phyloP scores from a whole-genome alignment of 2,329 filamentous ascomycete species.

The Teratosphaeria viscida region DNA sequence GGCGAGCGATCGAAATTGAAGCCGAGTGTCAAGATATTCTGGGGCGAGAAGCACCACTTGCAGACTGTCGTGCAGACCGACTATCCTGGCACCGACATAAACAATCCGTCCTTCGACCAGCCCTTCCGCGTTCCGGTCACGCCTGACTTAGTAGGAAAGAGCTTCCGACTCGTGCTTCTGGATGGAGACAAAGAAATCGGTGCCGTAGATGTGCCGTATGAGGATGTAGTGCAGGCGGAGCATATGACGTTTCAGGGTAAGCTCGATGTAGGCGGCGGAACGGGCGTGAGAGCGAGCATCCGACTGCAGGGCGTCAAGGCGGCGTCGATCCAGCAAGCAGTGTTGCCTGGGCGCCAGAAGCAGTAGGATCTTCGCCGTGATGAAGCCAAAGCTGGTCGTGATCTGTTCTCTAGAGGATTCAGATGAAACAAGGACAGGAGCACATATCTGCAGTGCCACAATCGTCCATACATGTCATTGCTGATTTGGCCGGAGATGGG shows the following conservation, averaged over 20 bases:
- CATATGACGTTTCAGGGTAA: conserved; percentile 22
- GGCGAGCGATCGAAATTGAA: conserved; percentile 36
- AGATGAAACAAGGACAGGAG: too few relatives aligned
- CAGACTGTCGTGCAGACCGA: conserved; percentile 34
- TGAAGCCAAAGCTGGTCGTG: too few relatives aligned
- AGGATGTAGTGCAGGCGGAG: conserved; percentile 25
- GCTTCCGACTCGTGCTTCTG: conserved; percentile 27
- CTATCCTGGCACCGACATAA: conserved; percentile 37
- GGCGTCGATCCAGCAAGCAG: conserved; percentile 1
- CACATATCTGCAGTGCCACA: too few relatives aligned
- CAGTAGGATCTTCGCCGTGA: background rate
- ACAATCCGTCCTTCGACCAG: conserved; percentile 39
- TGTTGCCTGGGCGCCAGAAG: background rate
- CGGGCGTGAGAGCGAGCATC: conserved; percentile 28
- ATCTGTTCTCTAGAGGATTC: too few relatives aligned
- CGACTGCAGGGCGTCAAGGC: conserved; percentile 22
- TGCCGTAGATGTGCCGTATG: conserved; percentile 27
- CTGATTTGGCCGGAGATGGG: too few relatives aligned
- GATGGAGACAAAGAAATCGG: conserved; percentile 28
- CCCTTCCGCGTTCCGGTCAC: conserved; percentile 36
- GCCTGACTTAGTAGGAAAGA: conserved; percentile 18
- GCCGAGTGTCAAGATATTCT: conserved; percentile 37
- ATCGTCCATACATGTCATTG: too few relatives aligned
- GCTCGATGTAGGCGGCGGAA: conserved; percentile 29
- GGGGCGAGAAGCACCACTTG: conserved; percentile 31